Conservation (phyloP, 768 basidiomycete genomes). For the Serendipita sp. region DNA sequence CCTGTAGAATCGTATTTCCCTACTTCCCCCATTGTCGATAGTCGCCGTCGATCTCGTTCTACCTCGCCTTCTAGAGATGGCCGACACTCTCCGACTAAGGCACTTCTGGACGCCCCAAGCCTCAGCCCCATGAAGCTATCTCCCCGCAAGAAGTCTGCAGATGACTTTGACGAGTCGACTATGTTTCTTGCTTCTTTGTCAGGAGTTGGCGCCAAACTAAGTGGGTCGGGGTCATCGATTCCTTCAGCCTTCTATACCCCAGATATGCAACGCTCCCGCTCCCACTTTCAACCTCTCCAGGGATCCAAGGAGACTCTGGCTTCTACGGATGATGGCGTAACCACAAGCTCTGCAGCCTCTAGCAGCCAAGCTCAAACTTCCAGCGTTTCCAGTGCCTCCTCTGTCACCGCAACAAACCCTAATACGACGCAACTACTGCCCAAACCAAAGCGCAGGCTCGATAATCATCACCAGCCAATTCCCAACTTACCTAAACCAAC, state of each 20-base stretch:
- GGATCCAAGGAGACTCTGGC: background rate
- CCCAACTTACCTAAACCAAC: no score
- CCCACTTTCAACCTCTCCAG: background rate
- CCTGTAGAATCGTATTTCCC: background rate
- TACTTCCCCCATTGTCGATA: background rate
- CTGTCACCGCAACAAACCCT: background rate
- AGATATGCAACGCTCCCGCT: background rate
- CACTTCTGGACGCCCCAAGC: background rate
- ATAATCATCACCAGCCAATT: no score
- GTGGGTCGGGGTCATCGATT: background rate
- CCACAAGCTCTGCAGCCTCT: background rate
- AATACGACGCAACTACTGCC: background rate
- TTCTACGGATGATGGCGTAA: no score
- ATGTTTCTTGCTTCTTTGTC: no score
- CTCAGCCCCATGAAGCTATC: background rate
- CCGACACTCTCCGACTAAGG: background rate
- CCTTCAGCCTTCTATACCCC: background rate
- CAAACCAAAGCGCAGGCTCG: background rate
- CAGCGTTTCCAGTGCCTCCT: background rate
- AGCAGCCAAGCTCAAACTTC: background rate
- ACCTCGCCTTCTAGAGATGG: background rate
- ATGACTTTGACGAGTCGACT: no score
- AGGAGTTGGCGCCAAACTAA: background rate
- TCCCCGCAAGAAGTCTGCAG: background rate
- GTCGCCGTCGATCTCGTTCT: background rate